Evolutionary conservation across 1,284 basidiomycete species (phyloP).

Genomic region (Ceratobasidium sp.): DNA sequence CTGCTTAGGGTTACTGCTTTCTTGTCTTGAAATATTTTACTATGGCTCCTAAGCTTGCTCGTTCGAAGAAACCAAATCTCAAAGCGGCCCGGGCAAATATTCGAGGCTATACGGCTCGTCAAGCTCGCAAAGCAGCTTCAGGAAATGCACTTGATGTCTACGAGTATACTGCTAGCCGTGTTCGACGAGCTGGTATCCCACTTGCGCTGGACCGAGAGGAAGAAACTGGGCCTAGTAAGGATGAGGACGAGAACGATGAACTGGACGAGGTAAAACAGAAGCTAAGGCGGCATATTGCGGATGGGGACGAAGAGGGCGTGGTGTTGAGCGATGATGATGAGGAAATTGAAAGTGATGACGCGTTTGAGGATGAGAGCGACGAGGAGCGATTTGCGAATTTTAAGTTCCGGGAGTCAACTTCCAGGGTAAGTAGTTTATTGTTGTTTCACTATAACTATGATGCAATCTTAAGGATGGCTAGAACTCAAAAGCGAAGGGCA

Average conservation of each 20-base stretch:
- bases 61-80: not conserved
- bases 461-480: slow-evolving; percentile 36
- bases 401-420: slow-evolving; percentile 55
- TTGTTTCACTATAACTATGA: not conserved
- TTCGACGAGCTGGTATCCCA: slow-evolving; percentile 57
- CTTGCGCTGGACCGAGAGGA: slow-evolving; percentile 68
- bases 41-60: slow-evolving; percentile 17
- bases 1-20: not conserved
- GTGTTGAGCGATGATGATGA: slow-evolving; percentile 72
- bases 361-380: slow-evolving; percentile 81
- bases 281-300: slow-evolving; percentile 67
- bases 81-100: slow-evolving; percentile 54
- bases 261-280: slow-evolving; percentile 59
- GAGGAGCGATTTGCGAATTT: slow-evolving; percentile 74
- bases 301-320: slow-evolving; percentile 59
- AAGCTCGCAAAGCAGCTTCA: slow-evolving; percentile 45
- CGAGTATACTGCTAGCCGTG: slow-evolving; percentile 46
- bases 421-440: slow-evolving; percentile 54
- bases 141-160: slow-evolving; percentile 46
- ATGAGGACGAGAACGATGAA: slow-evolving; percentile 55
- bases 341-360: slow-evolving; percentile 80
- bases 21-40: not conserved
- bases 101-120: slow-evolving; percentile 65
- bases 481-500: slow-evolving; percentile 45
- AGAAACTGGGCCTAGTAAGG: slow-evolving; percentile 56